Conservation (phyloP, 345 rosid species). For the Brassica carinata region DNA sequence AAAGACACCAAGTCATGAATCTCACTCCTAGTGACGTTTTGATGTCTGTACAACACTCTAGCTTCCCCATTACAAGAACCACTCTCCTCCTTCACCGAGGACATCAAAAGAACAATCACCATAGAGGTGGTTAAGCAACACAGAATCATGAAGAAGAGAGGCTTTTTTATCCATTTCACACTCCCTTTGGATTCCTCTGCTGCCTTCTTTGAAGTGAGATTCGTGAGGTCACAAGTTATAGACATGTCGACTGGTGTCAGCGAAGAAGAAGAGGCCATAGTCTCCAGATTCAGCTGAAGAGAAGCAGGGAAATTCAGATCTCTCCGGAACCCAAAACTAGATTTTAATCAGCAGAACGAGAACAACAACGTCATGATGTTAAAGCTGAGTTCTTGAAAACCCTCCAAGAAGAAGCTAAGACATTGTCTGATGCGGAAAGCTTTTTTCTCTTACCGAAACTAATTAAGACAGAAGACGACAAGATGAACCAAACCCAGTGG, state of each 20-base stretch:
- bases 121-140: conserved; percentile 31
- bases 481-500: conserved; percentile 49
- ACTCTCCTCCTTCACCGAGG: conserved; percentile 39
- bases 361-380: conserved; percentile 1
- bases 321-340: neutral
- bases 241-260: conserved; percentile 51
- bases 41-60: conserved; percentile 51
- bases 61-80: conserved; percentile 50
- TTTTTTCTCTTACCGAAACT: conserved; percentile 27
- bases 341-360: conserved; percentile 30
- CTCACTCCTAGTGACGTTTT: conserved; percentile 67
- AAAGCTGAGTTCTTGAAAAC: conserved; percentile 23
- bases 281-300: conserved; percentile 33
- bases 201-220: conserved; percentile 48
- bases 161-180: conserved; percentile 50
- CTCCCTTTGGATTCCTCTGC: conserved; percentile 45
- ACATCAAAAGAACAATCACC: conserved; percentile 44
- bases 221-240: conserved; percentile 50
- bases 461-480: conserved; percentile 52
- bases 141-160: conserved; percentile 48
- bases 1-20: conserved; percentile 63
- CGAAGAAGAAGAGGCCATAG: conserved; percentile 34
- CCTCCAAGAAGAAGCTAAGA: conserved; percentile 20
- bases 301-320: conserved; percentile 27
- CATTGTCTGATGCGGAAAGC: conserved; percentile 30